Percentiles rank a stretch among this genome's conserved stretches.
Conservation (phyloP, 257 asterid genomes). For the Forsythia viridissima region DNA sequence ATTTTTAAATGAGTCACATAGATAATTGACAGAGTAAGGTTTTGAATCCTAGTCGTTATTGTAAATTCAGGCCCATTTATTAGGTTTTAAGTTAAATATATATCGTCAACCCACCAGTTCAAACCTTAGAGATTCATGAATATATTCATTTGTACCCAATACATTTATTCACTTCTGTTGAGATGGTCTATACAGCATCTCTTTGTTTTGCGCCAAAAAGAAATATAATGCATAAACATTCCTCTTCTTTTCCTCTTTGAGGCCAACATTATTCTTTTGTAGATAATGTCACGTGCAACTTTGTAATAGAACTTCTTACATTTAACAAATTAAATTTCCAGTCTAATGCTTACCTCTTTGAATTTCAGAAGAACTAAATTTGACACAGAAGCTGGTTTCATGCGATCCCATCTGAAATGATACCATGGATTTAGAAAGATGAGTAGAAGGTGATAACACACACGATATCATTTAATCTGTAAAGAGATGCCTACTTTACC, state of each 20-base stretch:
- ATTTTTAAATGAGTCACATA: no score
- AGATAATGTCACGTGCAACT: neutral
- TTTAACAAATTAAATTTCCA: neutral
- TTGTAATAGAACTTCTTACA: neutral
- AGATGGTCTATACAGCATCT: neutral
- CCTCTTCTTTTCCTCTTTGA: neutral
- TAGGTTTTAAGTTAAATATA: no score
- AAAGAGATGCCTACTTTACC: neutral
- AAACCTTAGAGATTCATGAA: no score
- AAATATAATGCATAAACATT: neutral
- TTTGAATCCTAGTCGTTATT: no score
- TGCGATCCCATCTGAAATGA: slow-evolving; percentile 77
- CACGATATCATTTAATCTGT: neutral
- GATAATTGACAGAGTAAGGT: no score
- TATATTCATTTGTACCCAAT: no score
- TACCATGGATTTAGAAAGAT: slow-evolving; percentile 15
- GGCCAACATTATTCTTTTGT: neutral
- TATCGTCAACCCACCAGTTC: no score
- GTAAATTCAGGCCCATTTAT: no score
- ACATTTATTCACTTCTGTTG: no score
- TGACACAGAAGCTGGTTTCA: slow-evolving; percentile 77
- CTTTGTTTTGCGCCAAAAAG: neutral
- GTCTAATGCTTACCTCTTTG: slow-evolving; percentile 61
- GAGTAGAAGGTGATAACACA: slow-evolving; percentile 10
- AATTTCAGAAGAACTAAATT: slow-evolving; percentile 85